Evolutionary conservation across 371 early-diverging fungal genomes (phyloP), one percentile per base, ranked within the genome.

Genomic region (Enteropsectra breve): DNA sequence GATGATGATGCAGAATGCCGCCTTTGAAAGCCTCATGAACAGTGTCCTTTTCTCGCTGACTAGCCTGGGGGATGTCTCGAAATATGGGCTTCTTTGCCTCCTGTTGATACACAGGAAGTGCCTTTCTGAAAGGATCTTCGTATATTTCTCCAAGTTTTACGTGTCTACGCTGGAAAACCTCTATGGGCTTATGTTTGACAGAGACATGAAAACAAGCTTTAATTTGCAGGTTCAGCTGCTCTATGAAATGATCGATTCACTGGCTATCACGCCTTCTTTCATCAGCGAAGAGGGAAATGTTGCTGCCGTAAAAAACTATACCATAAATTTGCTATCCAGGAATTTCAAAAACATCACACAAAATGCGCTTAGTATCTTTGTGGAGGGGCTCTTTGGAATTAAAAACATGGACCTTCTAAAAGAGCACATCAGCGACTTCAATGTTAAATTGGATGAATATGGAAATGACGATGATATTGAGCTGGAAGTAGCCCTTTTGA

Each of bases 161-260:
- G 23, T 70, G 2, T 47, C 32, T 2, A 70, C 66, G 0, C 26
- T 76, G 5, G 76, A 76, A 46, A 76, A 76, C 55, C 28, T 73
- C 18, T 36, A 73, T 2, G 76, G 74, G 6, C 53, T 76, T 13
- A 68, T 76, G 15, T 70, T 76, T 49, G 76, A 76, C 40, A 70
- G 53, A 36, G 74, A 76, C 46, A 73, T 40, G 33, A 70, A 57
- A 24, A 52, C 67, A 24, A 70, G 49, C 40, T 61, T 69, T 55
- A 54, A 58, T 15, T 30, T 54, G 15, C 72, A 71, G 50, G 38
- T 30, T 38, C 24, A n/a, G 24, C 28, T 76, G 0, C 26, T 73
- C 6, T 32, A 61, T 52, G 45, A 50, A 18, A 34, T 73, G 67
- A 59, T 73, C 15, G 56, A 46, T 24, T 70, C 59, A 24, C 36